Percentiles rank a stretch among this genome's conserved stretches.
These are phyloP conservation scores for Aspergillaceae sp. DNA, from an alignment of 2,329 filamentous ascomycete species.

Conservation along the genomic window DNA sequence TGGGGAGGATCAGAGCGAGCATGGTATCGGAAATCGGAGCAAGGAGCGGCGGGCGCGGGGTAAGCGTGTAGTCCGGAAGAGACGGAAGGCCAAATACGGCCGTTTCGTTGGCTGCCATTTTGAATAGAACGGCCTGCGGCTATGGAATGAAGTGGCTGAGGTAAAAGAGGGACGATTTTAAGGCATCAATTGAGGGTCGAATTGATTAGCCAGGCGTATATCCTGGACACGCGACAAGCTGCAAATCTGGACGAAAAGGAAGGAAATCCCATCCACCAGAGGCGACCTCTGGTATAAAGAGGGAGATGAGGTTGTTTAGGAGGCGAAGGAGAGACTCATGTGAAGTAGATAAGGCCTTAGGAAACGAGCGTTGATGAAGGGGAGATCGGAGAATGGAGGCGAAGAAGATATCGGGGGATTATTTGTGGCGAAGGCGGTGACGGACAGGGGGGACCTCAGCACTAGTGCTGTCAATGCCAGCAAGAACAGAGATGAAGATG, in stretches of 20 bases:
- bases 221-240: no score
- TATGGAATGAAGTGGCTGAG: background rate
- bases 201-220: no score
- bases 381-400: background rate
- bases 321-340: no score
- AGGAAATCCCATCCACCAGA: no score
- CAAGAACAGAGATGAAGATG: background rate
- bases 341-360: no score
- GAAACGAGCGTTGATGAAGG: background rate
- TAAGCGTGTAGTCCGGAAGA: constrained; percentile 70
- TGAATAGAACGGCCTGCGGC: constrained; percentile 4
- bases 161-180: background rate
- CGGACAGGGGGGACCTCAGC: background rate
- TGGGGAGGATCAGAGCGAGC: constrained; percentile 64
- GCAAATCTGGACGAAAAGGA: no score
- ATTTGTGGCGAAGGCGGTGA: background rate
- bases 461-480: background rate
- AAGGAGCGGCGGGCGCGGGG: constrained; percentile 61
- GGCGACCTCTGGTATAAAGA: no score
- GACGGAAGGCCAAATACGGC: constrained; percentile 59
- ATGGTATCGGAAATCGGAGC: constrained; percentile 73
- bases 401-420: background rate
- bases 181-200: no score
- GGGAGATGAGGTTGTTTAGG: no score
- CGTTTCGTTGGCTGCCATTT: constrained; percentile 30